Conservation (phyloP, 345 rosid genomes). For the Nephelium lappaceum region DNA sequence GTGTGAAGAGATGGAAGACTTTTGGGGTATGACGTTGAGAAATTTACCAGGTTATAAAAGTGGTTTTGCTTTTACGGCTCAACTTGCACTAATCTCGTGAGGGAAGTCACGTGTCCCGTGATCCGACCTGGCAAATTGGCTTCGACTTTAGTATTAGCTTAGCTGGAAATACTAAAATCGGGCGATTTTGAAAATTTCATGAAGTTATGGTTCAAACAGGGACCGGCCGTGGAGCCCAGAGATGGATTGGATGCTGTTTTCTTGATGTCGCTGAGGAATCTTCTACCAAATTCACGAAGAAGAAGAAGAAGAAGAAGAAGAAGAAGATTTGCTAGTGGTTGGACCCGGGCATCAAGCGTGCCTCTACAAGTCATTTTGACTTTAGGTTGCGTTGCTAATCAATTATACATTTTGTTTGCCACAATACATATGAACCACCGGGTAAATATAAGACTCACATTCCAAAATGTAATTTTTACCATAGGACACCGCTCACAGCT, state of each 20-base stretch:
- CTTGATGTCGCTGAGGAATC: background rate
- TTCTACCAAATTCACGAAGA: background rate
- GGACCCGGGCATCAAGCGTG: no score
- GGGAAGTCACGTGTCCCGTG: slow-evolving; percentile 27
- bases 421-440: no score
- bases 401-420: no score
- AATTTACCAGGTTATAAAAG: slow-evolving; percentile 1
- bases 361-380: background rate
- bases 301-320: no score
- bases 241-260: background rate
- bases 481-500: no score
- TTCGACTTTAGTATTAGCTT: background rate
- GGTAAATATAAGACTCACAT: no score
- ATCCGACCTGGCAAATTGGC: background rate
- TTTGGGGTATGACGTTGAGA: slow-evolving; percentile 19
- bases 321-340: background rate
- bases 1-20: background rate
- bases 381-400: background rate
- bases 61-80: slow-evolving; percentile 17
- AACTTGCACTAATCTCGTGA: slow-evolving; percentile 34
- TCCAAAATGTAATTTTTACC: no score
- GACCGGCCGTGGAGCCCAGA: background rate
- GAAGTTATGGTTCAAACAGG: no score
- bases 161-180: background rate
- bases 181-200: background rate